Conservation (phyloP, 2,329 filamentous ascomycete genomes). For the Rugonectria rugulosa region DNA sequence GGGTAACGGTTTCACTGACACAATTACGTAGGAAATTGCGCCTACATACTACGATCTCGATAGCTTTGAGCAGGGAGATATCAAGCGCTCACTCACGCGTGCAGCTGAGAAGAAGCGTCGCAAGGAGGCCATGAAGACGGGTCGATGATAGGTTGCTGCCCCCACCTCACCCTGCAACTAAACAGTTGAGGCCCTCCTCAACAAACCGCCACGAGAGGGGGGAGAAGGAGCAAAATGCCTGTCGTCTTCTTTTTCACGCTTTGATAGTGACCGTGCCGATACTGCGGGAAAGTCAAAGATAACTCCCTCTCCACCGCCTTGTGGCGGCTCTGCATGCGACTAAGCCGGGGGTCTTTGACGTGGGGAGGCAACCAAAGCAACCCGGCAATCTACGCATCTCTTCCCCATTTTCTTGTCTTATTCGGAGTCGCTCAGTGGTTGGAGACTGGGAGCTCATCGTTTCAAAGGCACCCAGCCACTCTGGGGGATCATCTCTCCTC, state of each 20-base stretch:
- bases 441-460: constrained; percentile 3
- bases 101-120: constrained; percentile 67
- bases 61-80: constrained; percentile 84
- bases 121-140: constrained; percentile 63
- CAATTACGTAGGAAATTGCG: constrained; percentile 77
- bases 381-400: constrained; percentile 1
- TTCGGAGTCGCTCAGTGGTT: constrained; percentile 16
- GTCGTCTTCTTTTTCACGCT: constrained; percentile 5
- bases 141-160: constrained; percentile 45
- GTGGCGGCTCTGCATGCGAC: constrained; percentile 3
- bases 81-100: constrained; percentile 71
- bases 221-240: constrained; percentile 1
- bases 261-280: not conserved
- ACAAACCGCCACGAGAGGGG: constrained; percentile 5
- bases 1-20: constrained; percentile 24
- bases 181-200: constrained; percentile 7
- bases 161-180: constrained; percentile 10
- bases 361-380: constrained; percentile 1
- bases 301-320: not conserved
- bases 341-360: constrained; percentile 1
- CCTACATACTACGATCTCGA: constrained; percentile 90
- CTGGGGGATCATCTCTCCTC: constrained; percentile 3
- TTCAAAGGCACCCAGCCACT: constrained; percentile 11
- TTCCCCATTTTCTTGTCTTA: constrained; percentile 6
- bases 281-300: constrained; percentile 6